Conservation (phyloP, 2,329 filamentous ascomycete species). For the Colletotrichum trifolii region DNA sequence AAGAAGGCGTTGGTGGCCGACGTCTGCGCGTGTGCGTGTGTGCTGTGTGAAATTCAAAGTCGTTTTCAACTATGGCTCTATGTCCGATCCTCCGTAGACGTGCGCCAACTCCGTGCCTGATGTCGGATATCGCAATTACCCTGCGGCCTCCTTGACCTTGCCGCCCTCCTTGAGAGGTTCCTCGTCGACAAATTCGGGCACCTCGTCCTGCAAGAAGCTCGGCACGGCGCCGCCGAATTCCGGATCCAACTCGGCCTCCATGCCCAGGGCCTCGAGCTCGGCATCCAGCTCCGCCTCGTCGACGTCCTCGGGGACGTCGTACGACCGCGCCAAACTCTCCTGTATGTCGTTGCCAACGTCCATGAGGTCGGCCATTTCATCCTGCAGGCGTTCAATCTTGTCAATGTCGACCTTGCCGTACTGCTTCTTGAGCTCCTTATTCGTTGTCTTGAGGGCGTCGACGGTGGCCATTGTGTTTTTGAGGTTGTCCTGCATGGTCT, state of each 20-base stretch:
- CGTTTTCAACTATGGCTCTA: neutral
- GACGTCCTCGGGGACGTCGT: slow-evolving; percentile 96
- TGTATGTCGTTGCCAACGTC: slow-evolving; percentile 99
- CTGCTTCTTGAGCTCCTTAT: slow-evolving; percentile 90
- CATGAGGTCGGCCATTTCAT: slow-evolving; percentile 98
- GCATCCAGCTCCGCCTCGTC: slow-evolving; percentile 97
- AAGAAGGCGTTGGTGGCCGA: neutral
- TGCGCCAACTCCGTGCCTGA: neutral
- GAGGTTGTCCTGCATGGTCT: slow-evolving; percentile 98
- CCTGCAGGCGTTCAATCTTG: slow-evolving; percentile 96
- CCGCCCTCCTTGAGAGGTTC: slow-evolving; percentile 77
- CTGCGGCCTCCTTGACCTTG: slow-evolving; percentile 85
- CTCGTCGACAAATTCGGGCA: slow-evolving; percentile 92
- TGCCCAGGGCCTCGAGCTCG: slow-evolving; percentile 91
- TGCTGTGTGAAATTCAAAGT: slow-evolving; percentile 16
- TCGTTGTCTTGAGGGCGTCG: slow-evolving; percentile 96
- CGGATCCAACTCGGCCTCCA: slow-evolving; percentile 90
- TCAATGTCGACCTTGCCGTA: slow-evolving; percentile 98
- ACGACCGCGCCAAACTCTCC: slow-evolving; percentile 89
- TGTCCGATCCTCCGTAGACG: neutral
- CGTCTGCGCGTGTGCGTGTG: slow-evolving; percentile 1
- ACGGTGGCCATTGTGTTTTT: slow-evolving; percentile 99
- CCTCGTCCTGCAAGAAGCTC: slow-evolving; percentile 89
- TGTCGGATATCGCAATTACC: slow-evolving; percentile 48
- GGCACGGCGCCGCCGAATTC: slow-evolving; percentile 74